Conservation (phyloP, 2,329 filamentous ascomycete species). For the Fusarium clavum region DNA sequence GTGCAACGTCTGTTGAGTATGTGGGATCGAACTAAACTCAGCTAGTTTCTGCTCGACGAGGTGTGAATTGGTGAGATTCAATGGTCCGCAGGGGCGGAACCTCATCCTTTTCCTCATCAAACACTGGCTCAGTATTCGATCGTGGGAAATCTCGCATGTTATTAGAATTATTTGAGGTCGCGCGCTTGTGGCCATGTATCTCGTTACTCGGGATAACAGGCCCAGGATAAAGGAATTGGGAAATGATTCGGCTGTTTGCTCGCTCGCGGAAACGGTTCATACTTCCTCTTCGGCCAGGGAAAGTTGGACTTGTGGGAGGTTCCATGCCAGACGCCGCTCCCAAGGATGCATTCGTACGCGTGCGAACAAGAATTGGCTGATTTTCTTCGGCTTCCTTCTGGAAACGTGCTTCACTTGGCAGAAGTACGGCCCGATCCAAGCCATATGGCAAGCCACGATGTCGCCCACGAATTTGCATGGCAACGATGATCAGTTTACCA, state of each 20-base stretch:
- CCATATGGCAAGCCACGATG: slow-evolving; percentile 77
- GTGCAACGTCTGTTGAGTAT: not conserved
- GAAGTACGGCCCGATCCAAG: slow-evolving; percentile 69
- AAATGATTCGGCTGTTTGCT: slow-evolving; percentile 57
- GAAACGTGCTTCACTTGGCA: slow-evolving; percentile 68
- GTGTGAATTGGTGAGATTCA: slow-evolving; percentile 42
- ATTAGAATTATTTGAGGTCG: slow-evolving; percentile 47
- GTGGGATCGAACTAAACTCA: not conserved
- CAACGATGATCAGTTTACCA: slow-evolving; percentile 75
- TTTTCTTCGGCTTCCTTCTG: slow-evolving; percentile 64
- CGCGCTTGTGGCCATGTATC: slow-evolving; percentile 45
- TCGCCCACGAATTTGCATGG: slow-evolving; percentile 76
- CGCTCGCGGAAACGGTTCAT: slow-evolving; percentile 54
- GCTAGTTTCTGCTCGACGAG: slow-evolving; percentile 46
- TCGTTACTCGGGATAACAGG: slow-evolving; percentile 53
- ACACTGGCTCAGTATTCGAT: slow-evolving; percentile 44
- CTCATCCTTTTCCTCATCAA: slow-evolving; percentile 46
- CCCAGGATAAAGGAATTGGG: slow-evolving; percentile 62
- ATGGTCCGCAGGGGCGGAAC: slow-evolving; percentile 44
- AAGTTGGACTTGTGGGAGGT: slow-evolving; percentile 37
- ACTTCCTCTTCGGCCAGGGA: slow-evolving; percentile 51
- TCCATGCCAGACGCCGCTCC: slow-evolving; percentile 48
- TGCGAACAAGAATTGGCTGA: slow-evolving; percentile 54
- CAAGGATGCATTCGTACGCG: slow-evolving; percentile 52
- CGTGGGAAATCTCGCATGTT: slow-evolving; percentile 41